Percentiles rank a stretch among this genome's conserved stretches.
These are phyloP conservation scores for Xylaria sp. DNA, from an alignment of 2,329 filamentous ascomycete genomes.

Conservation along the genomic window DNA sequence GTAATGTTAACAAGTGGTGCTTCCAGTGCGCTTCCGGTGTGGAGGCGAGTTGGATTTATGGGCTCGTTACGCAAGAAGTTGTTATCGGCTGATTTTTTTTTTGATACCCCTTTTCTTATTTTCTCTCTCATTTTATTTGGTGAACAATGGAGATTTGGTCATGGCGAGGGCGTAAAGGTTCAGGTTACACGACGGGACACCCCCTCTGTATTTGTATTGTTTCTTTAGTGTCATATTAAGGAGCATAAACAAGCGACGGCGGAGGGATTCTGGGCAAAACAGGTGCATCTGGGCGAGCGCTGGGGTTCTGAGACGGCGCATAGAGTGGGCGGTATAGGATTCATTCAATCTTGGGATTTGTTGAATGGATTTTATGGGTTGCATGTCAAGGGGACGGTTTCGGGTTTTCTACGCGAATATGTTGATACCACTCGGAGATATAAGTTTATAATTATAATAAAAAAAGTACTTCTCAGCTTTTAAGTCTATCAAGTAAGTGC, in stretches of 20 bases:
- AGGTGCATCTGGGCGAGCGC: constrained; percentile 35
- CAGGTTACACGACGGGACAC: constrained; percentile 11
- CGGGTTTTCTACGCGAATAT: neutral
- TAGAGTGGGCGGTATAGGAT: constrained; percentile 23
- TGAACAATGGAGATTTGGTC: constrained; percentile 15
- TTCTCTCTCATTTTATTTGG: constrained; percentile 25
- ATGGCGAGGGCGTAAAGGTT: constrained; percentile 16
- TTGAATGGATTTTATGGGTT: constrained; percentile 9
- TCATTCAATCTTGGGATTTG: constrained; percentile 4
- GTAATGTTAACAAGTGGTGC: constrained; percentile 70
- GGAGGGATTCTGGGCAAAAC: constrained; percentile 22
- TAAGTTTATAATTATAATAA: constrained; percentile 16
- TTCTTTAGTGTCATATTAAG: constrained; percentile 12
- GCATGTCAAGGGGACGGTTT: constrained; percentile 6
- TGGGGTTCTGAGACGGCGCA: constrained; percentile 26
- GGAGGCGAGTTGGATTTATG: constrained; percentile 67
- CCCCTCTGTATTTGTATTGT: constrained; percentile 19
- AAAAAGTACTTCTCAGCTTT: neutral
- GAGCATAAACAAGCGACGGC: constrained; percentile 26
- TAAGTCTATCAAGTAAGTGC: neutral
- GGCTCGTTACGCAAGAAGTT: constrained; percentile 68
- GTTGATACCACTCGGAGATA: neutral
- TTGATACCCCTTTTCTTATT: constrained; percentile 37
- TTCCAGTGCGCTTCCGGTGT: constrained; percentile 67
- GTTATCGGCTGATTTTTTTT: constrained; percentile 49